phyloP scores from a whole-genome alignment of 1,284 basidiomycete species.

The Trichosporon asahii region DNA sequence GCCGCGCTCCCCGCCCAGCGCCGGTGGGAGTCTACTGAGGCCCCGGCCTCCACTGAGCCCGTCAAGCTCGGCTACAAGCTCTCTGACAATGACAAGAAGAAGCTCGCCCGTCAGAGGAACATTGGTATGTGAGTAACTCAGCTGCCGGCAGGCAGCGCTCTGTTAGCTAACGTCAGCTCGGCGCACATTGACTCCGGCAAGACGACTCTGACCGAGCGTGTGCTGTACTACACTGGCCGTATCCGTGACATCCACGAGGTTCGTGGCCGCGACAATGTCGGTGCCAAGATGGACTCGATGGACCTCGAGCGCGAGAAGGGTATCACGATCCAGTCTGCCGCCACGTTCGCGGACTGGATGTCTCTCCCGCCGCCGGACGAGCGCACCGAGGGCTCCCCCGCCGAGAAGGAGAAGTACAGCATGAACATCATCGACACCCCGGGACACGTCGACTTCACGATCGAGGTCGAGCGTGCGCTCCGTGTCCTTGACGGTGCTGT shows the following conservation, averaged over 20 bases:
- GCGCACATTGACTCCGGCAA: slow-evolving; percentile 97
- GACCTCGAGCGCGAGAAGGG: slow-evolving; percentile 98
- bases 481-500: slow-evolving; percentile 96
- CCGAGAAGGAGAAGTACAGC: slow-evolving; percentile 74
- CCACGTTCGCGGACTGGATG: slow-evolving; percentile 97
- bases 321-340: slow-evolving; percentile 98
- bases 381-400: slow-evolving; percentile 50
- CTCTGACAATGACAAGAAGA: slow-evolving; percentile 37
- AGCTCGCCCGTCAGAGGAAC: slow-evolving; percentile 50
- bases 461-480: slow-evolving; percentile 95
- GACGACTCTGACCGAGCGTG: slow-evolving; percentile 96
- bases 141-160: not conserved
- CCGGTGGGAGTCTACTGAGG: slow-evolving; percentile 9
- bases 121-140: slow-evolving; percentile 51
- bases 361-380: slow-evolving; percentile 57
- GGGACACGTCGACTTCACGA: slow-evolving; percentile 99
- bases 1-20: slow-evolving; percentile 1
- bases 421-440: slow-evolving; percentile 99
- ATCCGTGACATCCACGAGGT: slow-evolving; percentile 98
- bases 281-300: slow-evolving; percentile 99
- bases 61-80: slow-evolving; percentile 20
- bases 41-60: not conserved
- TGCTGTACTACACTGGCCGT: slow-evolving; percentile 89
- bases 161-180: slow-evolving; percentile 53
- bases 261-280: slow-evolving; percentile 88